These are phyloP conservation scores for Quercus bicolor DNA, from an alignment of 306 rosid species.

Conservation along the genomic window DNA sequence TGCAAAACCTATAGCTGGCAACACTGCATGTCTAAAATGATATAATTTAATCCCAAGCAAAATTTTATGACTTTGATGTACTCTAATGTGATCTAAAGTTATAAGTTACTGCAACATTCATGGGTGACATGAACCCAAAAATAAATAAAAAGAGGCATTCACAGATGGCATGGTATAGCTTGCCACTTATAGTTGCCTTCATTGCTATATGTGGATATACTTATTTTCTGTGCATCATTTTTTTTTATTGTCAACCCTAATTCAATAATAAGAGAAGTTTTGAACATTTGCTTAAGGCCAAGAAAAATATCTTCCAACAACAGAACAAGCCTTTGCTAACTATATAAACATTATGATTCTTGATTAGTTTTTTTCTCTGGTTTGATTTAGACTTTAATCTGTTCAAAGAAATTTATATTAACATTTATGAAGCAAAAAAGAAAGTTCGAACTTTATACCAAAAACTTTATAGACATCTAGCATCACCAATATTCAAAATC, in stretches of 20 bases:
- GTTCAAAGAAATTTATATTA: not conserved
- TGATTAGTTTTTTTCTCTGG: not conserved
- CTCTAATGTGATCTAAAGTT: not conserved
- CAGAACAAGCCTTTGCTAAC: not conserved
- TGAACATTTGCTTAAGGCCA: not conserved
- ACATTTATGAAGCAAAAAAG: not conserved
- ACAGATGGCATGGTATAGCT: not conserved
- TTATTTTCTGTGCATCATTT: not conserved
- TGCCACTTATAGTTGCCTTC: not conserved
- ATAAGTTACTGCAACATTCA: not conserved
- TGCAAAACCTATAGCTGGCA: too few species aligned
- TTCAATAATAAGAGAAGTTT: not conserved
- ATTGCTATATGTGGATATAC: not conserved
- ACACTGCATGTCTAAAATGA: not conserved
- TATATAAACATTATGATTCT: not conserved
- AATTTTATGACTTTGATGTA: not conserved
- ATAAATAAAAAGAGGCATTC: too few species aligned
- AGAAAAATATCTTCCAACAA: not conserved
- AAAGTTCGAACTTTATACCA: not conserved
- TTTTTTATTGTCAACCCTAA: not conserved
- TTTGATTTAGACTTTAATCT: not conserved
- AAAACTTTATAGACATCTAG: not conserved
- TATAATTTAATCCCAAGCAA: slow-evolving; percentile 5
- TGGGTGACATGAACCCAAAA: too few species aligned
- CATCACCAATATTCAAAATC: slow-evolving; percentile 21